Evolutionary conservation across 768 basidiomycete species (phyloP), one percentile per base, ranked within the genome.

Genomic region (Mycena sanguinolenta): DNA sequence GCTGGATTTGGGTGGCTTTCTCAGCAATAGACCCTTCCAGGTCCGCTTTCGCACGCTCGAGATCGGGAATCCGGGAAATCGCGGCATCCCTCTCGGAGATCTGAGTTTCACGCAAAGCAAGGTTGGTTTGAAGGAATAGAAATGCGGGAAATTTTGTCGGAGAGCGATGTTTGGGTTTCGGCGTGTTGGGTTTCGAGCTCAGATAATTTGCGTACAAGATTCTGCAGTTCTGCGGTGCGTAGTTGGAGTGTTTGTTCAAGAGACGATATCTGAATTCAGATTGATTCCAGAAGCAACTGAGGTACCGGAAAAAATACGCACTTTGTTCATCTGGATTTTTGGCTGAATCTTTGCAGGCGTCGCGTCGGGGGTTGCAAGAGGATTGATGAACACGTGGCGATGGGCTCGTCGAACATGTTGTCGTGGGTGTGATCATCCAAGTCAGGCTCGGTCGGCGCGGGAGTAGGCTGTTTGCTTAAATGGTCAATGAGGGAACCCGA

Each of bases 381-480:
- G 9, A 25, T 39, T 36, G 4, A 39, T 23, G 32, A 57, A 58
- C 19, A n/a, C n/a, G n/a, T n/a, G 58, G 28, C 23, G 13, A 72
- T 54, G 12, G n/a, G 36, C 44, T 44, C 67, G 53, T 73, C 63
- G 46, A 69, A 66, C 58, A 42, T 34, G n/a, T 65, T 70, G 21
- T 77, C 77, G 13, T 77, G 58, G 39, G 32, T 34, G 32, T 70
- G 63, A 25, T 73, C 75, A 30, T 74, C 75, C 14, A 69, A 39
- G 49, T 65, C 74, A 38, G 65, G 36, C 69, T 79, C 63, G 75
- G 77, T 87, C 36, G 86, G 86, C 25, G 85, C 85, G 61, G 88
- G 88, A 1, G 87, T 88, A 13, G 87, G 86, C 27, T 80, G 86
- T 70, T 84, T 85, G 78, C 85, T 87, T 39, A 85, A 46, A 38